Evolutionary conservation across 2,329 filamentous ascomycete genomes (phyloP).

Genomic region (Westerdykella ornata): DNA sequence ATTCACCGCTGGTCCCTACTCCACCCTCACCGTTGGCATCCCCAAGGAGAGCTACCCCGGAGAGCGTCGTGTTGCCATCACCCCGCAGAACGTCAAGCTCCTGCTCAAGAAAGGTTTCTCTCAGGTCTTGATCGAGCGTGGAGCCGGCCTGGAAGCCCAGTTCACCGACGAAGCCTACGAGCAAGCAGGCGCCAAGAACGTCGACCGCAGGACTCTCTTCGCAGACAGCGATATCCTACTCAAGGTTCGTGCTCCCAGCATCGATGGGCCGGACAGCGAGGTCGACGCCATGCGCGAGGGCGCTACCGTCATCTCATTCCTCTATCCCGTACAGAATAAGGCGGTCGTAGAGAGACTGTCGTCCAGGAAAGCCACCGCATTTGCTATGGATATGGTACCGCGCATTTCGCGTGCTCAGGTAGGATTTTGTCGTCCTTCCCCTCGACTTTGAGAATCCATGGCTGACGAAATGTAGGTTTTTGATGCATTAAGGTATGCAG

Average conservation of each 20-base stretch:
- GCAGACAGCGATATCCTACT: conserved; percentile 69
- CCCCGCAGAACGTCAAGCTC: conserved; percentile 73
- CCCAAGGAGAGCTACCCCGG: conserved; percentile 71
- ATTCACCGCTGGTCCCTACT: conserved; percentile 52
- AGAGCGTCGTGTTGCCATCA: conserved; percentile 78
- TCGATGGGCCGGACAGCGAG: conserved; percentile 55
- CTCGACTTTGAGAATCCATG: neutral
- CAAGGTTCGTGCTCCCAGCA: conserved; percentile 71
- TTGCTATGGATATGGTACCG: conserved; percentile 91
- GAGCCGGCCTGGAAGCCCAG: conserved; percentile 70
- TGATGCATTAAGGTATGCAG: conserved; percentile 57
- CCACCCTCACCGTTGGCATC: conserved; percentile 67
- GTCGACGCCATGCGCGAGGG: conserved; percentile 60
- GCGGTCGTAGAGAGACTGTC: conserved; percentile 67
- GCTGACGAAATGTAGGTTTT: conserved; percentile 48
- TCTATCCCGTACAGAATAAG: conserved; percentile 77
- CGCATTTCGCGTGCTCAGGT: conserved; percentile 76
- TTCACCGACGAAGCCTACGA: conserved; percentile 73
- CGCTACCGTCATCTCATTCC: conserved; percentile 71
- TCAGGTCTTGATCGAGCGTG: conserved; percentile 69
- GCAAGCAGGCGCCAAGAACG: conserved; percentile 69
- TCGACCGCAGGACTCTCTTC: conserved; percentile 65
- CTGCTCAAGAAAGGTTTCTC: conserved; percentile 80
- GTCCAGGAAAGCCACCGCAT: conserved; percentile 62
- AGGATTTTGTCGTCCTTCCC: neutral